Conservation (phyloP, 225 moss, liverwort and hornwort genomes). For the Rhytidiadelphus loreus region DNA sequence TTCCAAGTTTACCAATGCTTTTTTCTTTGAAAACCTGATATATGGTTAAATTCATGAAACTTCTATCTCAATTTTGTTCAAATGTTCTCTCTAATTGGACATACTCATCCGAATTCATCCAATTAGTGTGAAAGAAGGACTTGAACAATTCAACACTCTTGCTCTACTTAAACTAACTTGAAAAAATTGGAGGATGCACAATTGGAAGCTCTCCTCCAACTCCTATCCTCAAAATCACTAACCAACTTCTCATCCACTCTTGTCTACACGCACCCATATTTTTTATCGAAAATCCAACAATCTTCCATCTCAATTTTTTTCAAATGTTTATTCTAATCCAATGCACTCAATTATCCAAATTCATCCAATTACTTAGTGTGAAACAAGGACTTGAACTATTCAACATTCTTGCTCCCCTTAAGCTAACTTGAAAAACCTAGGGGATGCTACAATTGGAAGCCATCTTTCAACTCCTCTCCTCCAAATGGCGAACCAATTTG, state of each 20-base stretch:
- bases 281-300: too few relatives aligned
- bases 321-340: too few relatives aligned
- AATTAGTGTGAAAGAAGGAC: not conserved
- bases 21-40: too few relatives aligned
- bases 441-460: rapidly evolving
- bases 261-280: too few relatives aligned
- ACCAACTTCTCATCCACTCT: too few relatives aligned
- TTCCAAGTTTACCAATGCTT: too few relatives aligned
- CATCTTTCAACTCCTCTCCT: not conserved
- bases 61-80: not conserved
- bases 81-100: not conserved
- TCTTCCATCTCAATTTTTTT: too few relatives aligned
- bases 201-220: rapidly evolving
- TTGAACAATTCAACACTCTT: not conserved
- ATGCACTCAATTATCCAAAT: too few relatives aligned
- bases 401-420: too few relatives aligned
- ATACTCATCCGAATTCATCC: not conserved
- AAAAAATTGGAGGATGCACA: rapidly evolving
- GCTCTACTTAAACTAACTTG: not conserved
- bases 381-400: too few relatives aligned
- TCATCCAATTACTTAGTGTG: not conserved
- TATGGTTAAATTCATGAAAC: too few relatives aligned
- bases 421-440: not conserved
- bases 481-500: not conserved
- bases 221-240: not conserved